Evolutionary conservation across 805 yeast species (phyloP).

Genomic region (Saccharomyces kudriavzevii): DNA sequence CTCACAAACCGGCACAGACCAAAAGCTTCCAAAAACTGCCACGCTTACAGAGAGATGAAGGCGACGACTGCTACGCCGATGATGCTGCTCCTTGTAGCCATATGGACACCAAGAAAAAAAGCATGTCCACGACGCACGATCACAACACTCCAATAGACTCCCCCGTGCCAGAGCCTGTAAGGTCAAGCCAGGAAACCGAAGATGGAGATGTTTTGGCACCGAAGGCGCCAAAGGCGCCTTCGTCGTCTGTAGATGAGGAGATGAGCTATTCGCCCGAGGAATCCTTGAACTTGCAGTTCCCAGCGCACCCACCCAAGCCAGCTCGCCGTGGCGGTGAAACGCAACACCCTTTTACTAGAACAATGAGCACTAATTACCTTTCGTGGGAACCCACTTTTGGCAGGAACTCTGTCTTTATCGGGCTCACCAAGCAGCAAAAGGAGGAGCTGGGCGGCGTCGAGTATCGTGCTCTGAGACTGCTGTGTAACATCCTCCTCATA

Average conservation of each 20-base stretch:
- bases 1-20: neutral
- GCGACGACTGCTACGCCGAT: neutral
- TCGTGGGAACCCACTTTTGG: conserved; percentile 90
- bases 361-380: conserved; percentile 54
- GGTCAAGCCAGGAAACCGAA: neutral
- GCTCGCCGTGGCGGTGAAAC: neutral
- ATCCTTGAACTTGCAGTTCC: neutral
- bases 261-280: neutral
- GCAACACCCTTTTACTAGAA: conserved; percentile 17
- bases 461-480: conserved; percentile 73
- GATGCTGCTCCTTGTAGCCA: neutral
- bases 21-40: neutral
- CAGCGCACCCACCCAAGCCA: neutral
- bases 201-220: neutral
- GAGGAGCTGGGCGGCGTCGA: conserved; percentile 96
- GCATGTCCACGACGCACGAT: neutral
- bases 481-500: conserved; percentile 51
- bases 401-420: conserved; percentile 86
- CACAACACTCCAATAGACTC: neutral
- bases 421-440: conserved; percentile 71
- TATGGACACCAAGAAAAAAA: neutral
- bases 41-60: neutral
- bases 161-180: neutral
- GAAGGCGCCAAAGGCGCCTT: neutral
- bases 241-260: neutral